phyloP scores from a whole-genome alignment of 768 basidiomycete species.

The Boletus rex-veris region DNA sequence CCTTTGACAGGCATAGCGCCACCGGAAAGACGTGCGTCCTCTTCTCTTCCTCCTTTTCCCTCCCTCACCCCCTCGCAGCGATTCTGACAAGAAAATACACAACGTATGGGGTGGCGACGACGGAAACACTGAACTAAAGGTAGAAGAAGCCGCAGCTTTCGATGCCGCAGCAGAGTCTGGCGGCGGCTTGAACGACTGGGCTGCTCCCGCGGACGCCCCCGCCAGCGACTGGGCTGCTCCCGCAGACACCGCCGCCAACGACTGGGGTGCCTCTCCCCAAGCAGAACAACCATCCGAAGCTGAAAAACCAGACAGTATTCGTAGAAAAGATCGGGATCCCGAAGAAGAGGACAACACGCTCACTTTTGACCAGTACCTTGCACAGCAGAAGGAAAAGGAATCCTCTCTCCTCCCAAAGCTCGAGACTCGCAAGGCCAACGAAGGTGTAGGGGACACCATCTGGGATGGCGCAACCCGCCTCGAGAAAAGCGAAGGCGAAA shows the following conservation, averaged over 20 bases:
- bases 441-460: conserved; percentile 63
- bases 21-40: conserved; percentile 74
- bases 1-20: conserved; percentile 82
- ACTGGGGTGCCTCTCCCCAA: conserved; percentile 38
- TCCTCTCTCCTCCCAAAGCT: conserved; percentile 65
- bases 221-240: conserved; percentile 39
- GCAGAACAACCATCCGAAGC: conserved; percentile 36
- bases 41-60: background rate
- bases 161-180: conserved; percentile 61
- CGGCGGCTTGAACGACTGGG: conserved; percentile 36
- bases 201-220: conserved; percentile 25
- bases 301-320: conserved; percentile 36
- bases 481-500: conserved; percentile 60
- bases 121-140: conserved; percentile 76
- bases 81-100: conserved; percentile 92
- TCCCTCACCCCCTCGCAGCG: conserved; percentile 44
- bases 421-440: conserved; percentile 74
- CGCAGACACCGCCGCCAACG: conserved; percentile 27
- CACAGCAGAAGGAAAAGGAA: conserved; percentile 69
- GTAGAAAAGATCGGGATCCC: conserved; percentile 52
- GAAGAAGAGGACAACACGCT: conserved; percentile 94
- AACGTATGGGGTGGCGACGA: conserved; percentile 96
- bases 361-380: conserved; percentile 90
- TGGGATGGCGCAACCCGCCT: conserved; percentile 72
- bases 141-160: conserved; percentile 67